These are phyloP conservation scores for Suaeda aralocaspica DNA, from an alignment of 148 eudicot species.

Conservation along the genomic window DNA sequence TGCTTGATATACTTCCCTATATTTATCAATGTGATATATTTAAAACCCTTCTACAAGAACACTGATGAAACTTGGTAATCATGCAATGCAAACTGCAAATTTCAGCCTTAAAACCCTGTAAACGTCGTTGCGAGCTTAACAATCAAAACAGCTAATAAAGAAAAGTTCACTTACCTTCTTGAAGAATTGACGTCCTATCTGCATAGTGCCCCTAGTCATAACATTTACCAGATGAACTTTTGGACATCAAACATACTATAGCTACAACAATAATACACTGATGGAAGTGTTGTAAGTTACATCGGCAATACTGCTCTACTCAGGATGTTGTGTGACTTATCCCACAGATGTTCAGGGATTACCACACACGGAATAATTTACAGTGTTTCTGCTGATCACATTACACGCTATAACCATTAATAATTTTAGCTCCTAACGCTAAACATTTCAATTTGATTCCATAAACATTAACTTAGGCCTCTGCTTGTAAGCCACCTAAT, in stretches of 20 bases:
- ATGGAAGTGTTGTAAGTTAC: background rate
- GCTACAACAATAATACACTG: slow-evolving; percentile 17
- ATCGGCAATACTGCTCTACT: slow-evolving; percentile 15
- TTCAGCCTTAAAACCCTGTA: no score
- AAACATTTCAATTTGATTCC: slow-evolving; percentile 12
- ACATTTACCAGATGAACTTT: slow-evolving; percentile 6
- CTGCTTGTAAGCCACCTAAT: background rate
- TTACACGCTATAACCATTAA: slow-evolving; percentile 19
- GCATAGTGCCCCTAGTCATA: no score
- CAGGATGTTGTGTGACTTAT: slow-evolving; percentile 11
- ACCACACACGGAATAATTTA: slow-evolving; percentile 19
- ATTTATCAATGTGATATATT: no score
- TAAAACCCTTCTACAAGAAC: no score
- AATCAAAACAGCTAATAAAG: background rate
- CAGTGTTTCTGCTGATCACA: slow-evolving; percentile 22
- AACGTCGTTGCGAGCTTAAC: no score
- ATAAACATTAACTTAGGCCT: slow-evolving; percentile 4
- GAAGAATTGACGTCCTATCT: no score
- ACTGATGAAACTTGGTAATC: no score
- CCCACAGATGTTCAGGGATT: slow-evolving; percentile 19
- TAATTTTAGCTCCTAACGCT: slow-evolving; percentile 26
- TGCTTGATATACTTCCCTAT: no score
- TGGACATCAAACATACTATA: slow-evolving; percentile 11
- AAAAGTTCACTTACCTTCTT: background rate
- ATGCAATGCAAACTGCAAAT: no score